A percentile compares a stretch with the other conserved stretches of the same genome.
These are phyloP conservation scores for Eragrostis tef DNA, from an alignment of 202 grass and related monocot genomes.

Conservation along the genomic window DNA sequence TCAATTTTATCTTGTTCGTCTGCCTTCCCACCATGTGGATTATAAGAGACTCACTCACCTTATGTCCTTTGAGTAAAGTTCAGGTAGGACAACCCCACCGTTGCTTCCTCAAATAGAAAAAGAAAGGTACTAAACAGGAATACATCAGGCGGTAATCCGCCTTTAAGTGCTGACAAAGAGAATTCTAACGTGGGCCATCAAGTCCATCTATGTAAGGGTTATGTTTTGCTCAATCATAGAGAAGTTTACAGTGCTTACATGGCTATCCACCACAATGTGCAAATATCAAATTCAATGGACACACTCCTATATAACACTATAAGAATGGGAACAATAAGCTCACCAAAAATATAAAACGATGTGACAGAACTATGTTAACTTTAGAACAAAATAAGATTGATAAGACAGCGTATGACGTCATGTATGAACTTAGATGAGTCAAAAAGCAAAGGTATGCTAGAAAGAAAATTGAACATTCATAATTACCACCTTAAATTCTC, in stretches of 20 bases:
- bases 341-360: conserved; percentile 2
- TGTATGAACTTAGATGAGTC: conserved; percentile 16
- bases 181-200: no score
- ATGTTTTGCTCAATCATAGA: neutral
- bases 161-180: neutral
- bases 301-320: neutral
- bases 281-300: conserved; percentile 6
- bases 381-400: conserved; percentile 3
- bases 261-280: neutral
- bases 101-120: neutral
- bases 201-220: neutral
- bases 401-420: conserved; percentile 23
- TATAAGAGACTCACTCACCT: neutral
- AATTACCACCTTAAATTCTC: conserved; percentile 72
- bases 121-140: conserved; percentile 13
- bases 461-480: conserved; percentile 25
- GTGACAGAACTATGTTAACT: neutral
- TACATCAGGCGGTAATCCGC: neutral
- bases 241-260: conserved; percentile 9
- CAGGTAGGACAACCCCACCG: neutral
- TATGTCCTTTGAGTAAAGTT: neutral
- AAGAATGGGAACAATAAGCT: conserved; percentile 9
- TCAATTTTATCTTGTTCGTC: neutral
- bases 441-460: neutral
- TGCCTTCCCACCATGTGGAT: neutral